These are phyloP conservation scores for Pseudogymnoascus sp. DNA, from an alignment of 2,329 filamentous ascomycete genomes.

Conservation along the genomic window DNA sequence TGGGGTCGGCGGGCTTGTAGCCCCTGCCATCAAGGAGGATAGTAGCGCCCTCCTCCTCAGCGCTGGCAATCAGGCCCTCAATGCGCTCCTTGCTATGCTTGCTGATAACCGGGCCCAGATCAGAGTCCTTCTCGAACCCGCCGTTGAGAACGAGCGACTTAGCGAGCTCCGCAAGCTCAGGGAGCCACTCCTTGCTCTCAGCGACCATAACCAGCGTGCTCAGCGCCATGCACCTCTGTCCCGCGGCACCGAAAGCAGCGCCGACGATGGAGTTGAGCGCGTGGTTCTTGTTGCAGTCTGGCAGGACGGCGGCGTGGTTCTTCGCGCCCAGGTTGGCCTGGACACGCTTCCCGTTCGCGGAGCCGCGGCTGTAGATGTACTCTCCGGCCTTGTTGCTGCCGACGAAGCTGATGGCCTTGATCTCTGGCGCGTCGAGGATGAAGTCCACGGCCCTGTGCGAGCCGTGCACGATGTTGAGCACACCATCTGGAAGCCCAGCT, in stretches of 20 bases:
- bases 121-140: constrained; percentile 71
- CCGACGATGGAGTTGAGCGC: constrained; percentile 77
- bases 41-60: constrained; percentile 71
- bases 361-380: constrained; percentile 73
- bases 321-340: constrained; percentile 84
- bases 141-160: constrained; percentile 67
- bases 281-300: constrained; percentile 85
- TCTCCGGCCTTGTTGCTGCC: constrained; percentile 82
- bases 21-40: constrained; percentile 76
- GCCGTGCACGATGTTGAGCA: constrained; percentile 77
- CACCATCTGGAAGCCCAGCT: constrained; percentile 73
- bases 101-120: constrained; percentile 75
- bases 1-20: constrained; percentile 50
- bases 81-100: constrained; percentile 73
- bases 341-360: constrained; percentile 78
- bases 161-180: constrained; percentile 68
- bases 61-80: constrained; percentile 64
- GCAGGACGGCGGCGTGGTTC: constrained; percentile 78
- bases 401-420: constrained; percentile 83
- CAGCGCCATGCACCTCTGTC: constrained; percentile 80
- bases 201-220: constrained; percentile 77
- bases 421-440: constrained; percentile 73
- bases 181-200: constrained; percentile 75
- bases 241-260: constrained; percentile 76
- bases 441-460: constrained; percentile 76